A percentile compares a stretch with the other conserved stretches of the same genome.
Conservation (phyloP, 208 protist genomes). For the Angomonas deanei region DNA sequence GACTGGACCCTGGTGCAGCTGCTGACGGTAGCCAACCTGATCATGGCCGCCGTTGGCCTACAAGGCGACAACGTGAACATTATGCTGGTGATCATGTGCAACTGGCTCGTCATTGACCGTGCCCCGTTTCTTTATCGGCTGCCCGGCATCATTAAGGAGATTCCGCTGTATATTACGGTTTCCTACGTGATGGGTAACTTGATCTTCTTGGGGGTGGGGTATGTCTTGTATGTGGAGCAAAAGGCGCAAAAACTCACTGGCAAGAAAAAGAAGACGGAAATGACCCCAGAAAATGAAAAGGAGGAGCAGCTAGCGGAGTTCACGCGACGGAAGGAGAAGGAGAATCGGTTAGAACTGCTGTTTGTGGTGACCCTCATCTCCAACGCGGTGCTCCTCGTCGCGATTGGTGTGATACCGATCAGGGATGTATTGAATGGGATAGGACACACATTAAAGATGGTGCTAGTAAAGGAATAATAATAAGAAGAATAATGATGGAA, state of each 20-base stretch:
- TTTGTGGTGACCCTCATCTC: background rate
- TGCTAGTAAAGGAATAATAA: background rate
- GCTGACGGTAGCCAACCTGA: conserved; percentile 45
- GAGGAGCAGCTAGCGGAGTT: background rate
- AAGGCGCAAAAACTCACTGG: background rate
- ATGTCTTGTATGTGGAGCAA: background rate
- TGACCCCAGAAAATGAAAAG: background rate
- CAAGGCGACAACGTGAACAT: background rate
- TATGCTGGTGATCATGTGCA: background rate
- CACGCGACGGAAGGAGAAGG: background rate
- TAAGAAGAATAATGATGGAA: conserved; percentile 1
- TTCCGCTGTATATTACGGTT: background rate
- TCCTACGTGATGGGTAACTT: background rate
- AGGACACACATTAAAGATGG: background rate
- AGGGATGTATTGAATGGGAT: background rate
- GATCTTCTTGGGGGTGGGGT: background rate
- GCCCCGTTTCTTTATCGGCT: background rate
- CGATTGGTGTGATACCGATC: background rate
- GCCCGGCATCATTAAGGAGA: background rate
- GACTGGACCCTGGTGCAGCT: conserved; percentile 67
- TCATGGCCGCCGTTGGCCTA: conserved; percentile 23
- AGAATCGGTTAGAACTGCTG: background rate
- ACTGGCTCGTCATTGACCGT: background rate
- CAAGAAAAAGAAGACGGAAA: background rate
- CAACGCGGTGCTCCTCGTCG: background rate